phyloP scores from a whole-genome alignment of 352 stramenopile species.

The Phytophthora pinifolia region DNA sequence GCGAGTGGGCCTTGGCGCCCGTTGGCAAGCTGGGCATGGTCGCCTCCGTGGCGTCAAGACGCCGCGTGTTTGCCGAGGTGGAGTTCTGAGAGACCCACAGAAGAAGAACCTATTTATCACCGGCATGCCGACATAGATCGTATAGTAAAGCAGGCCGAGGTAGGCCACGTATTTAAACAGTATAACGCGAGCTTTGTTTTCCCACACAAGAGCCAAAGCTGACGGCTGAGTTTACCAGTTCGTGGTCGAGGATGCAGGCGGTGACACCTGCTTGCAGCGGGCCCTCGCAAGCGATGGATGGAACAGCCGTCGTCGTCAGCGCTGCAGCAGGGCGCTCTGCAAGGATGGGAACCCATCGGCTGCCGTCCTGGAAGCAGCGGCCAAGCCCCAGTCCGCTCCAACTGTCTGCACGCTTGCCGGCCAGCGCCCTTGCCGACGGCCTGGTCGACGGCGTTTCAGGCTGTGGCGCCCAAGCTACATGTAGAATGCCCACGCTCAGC shows the following conservation, averaged over 20 bases:
- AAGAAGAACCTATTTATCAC: conserved; percentile 28
- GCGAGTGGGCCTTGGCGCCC: conserved; percentile 44
- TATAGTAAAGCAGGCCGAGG: conserved; percentile 28
- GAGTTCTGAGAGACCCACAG: conserved; percentile 45
- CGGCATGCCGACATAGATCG: conserved; percentile 21
- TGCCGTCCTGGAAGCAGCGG: conserved; percentile 1
- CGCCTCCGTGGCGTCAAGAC: conserved; percentile 44
- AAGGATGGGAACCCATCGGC: conserved; percentile 12
- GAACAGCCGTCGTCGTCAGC: conserved; percentile 21
- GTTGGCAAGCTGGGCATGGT: conserved; percentile 44
- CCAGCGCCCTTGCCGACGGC: too few species aligned
- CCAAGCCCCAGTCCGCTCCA: too few species aligned
- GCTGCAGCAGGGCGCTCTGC: conserved; percentile 1
- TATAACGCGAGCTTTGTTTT: conserved; percentile 14
- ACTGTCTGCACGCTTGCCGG: conserved; percentile 27
- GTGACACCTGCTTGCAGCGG: conserved; percentile 8
- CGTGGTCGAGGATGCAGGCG: conserved; percentile 4
- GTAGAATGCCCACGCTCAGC: conserved; percentile 25
- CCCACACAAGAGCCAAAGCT: too few species aligned
- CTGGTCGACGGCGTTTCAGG: conserved; percentile 1
- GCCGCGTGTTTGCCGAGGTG: conserved; percentile 78
- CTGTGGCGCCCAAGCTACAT: background rate
- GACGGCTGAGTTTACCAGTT: conserved; percentile 18
- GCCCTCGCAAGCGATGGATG: conserved; percentile 8
- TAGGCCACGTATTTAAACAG: conserved; percentile 38